These are phyloP conservation scores for Magnusiomyces paraingens DNA, from an alignment of 1,139 yeast species.

Conservation along the genomic window DNA sequence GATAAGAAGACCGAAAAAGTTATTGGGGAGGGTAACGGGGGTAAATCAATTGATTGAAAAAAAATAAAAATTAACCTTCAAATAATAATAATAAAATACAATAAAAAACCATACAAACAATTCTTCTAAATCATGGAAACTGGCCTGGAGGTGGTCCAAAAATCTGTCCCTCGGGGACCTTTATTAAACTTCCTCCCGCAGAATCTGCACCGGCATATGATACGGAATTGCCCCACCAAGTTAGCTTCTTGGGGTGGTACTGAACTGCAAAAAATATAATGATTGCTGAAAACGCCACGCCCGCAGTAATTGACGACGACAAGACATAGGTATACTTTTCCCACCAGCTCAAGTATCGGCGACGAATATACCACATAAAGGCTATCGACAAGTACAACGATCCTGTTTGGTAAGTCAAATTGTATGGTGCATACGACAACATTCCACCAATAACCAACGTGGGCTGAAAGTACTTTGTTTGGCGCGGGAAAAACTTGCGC, in stretches of 20 bases:
- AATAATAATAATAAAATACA: too few species aligned
- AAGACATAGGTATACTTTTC: slow-evolving; percentile 60
- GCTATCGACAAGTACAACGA: slow-evolving; percentile 33
- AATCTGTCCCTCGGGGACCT: slow-evolving; percentile 4
- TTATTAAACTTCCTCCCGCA: neutral
- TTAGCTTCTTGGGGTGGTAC: slow-evolving; percentile 33
- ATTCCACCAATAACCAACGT: slow-evolving; percentile 45
- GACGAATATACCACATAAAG: slow-evolving; percentile 38
- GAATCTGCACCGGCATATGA: slow-evolving; percentile 41
- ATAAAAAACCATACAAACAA: too few species aligned
- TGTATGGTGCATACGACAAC: slow-evolving; percentile 43
- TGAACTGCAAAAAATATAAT: slow-evolving; percentile 52
- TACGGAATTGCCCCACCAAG: slow-evolving; percentile 59
- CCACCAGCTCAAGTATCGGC: slow-evolving; percentile 44
- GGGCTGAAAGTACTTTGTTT: slow-evolving; percentile 34
- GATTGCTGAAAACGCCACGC: slow-evolving; percentile 32
- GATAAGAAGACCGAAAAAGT: too few species aligned
- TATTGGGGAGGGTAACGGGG: too few species aligned
- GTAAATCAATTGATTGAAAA: too few species aligned
- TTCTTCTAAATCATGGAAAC: neutral
- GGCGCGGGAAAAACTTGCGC: slow-evolving; percentile 28
- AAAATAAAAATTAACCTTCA: too few species aligned
- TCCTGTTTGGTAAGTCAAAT: slow-evolving; percentile 40
- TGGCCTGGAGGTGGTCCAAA: slow-evolving; percentile 1
- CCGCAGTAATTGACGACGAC: slow-evolving; percentile 50